Evolutionary conservation across 2,329 filamentous ascomycete genomes (phyloP), one percentile per base, ranked within the genome.

Genomic region (Aschersonia sp.): DNA sequence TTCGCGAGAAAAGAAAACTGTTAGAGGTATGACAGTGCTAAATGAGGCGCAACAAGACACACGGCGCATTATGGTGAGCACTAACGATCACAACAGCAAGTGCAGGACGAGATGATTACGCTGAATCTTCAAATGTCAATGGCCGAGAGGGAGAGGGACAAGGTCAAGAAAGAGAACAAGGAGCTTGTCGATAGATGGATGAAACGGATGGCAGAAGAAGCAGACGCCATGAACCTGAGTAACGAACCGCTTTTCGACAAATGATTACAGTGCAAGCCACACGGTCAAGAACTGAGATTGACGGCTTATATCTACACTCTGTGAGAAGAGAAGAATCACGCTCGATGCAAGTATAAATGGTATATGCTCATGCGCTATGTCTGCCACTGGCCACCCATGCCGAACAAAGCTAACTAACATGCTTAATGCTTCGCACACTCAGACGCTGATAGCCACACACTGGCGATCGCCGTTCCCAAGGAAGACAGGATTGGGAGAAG

Each of bases 131-230:
- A 97, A 64, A 72, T 95, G 42, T 88, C 92, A 55, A 78, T 95
- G 70, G 81, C 83, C 4, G 88, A 94, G 62, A 77, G 89, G 61
- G 79, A 80, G 58, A 73, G 76, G 31, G 79, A 83, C 59, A 81
- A 79, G 63, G 69, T 94, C 52, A 77, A 81, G 59, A 74, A 73
- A 50, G 92, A 97, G 62, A 97, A 97, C 60, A 81, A 86, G 59
- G 85, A 95, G 54, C 72, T 98, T 48, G 81, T 95, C 47, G 83
- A 88, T 61, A 75, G 92, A 47, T 97, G 89, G 87, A 89, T 97
- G 84, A 80, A 79, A 59, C 74, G 83, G 53, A 92, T 92, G 76
- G 83, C 81, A 4, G 76, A 82, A 59, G 89, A 95, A 67, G 90
- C 86, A 9, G 85, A 92, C 48, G 81, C 78, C 52, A 89, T 95